Evolutionary conservation across 495 filamentous ascomycete genomes (phyloP), one percentile per base, ranked within the genome.

Genomic region (Aspergillus ostianus): DNA sequence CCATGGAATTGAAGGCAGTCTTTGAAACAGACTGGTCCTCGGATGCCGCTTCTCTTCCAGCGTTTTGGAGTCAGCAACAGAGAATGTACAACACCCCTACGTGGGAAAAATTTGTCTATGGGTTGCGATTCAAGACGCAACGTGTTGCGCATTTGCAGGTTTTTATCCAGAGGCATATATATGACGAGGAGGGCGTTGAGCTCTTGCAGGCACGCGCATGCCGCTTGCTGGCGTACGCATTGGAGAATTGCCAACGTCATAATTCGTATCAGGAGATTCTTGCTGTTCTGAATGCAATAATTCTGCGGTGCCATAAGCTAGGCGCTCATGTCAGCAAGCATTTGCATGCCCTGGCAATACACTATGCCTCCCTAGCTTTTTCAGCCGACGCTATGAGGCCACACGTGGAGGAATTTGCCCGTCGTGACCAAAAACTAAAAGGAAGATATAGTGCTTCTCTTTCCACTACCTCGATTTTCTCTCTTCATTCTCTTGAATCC

Each of bases 361-460:
- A 64, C 27, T 70, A 73, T 61, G 70, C 76, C n/a, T 66, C 61
- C 12, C 62, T 71, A 8, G 53, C 63, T 41, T 62, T 76, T 19
- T 73, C 66, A 17, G 51, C 61, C 12, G 49, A 69, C 6, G 66
- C 68, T 44, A 56, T 79, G 0, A 55, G 62, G 12, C 60, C 61
- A 7, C 68, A 73, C 51, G 29, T 79, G 48, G 15, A 62, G 12
- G 47, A 47, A 15, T 17, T 41, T 41, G 12, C 8, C 13, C 2
- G 15, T 13, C 36, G 9, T 5, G 10, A 2, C 1, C 2, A 13
- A 41, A 41, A 0, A 4, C 13, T 41, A 1, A 41, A 15, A 41
- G 36, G 8, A 15, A 41, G 13, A 15, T 15, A 41, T 15, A 41
- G 36, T 15, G 6, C 36, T 15, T 2, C 10, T 13, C 36, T 41